These are phyloP conservation scores for Fusarium nodosum DNA, from an alignment of 2,329 filamentous ascomycete genomes.

Conservation along the genomic window DNA sequence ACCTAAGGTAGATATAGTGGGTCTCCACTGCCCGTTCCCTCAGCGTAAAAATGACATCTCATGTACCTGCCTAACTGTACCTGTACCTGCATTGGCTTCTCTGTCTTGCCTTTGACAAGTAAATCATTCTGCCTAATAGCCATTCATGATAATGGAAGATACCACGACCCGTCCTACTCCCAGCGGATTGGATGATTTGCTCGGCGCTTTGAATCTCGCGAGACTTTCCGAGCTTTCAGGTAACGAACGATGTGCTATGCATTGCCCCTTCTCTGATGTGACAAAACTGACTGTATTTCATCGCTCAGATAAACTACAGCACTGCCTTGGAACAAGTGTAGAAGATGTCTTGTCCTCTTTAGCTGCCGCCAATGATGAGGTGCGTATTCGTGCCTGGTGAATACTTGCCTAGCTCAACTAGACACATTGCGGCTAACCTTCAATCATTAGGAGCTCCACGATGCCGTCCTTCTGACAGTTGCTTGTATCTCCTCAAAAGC, in stretches of 20 bases:
- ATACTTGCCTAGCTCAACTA: background rate
- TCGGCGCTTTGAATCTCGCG: constrained; percentile 28
- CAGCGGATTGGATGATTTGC: constrained; percentile 21
- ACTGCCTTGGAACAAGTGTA: background rate
- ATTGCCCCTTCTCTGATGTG: background rate
- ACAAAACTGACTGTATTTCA: background rate
- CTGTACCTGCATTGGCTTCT: constrained; percentile 3
- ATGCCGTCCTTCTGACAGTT: constrained; percentile 12
- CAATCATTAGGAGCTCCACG: constrained; percentile 17
- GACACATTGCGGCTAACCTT: constrained; percentile 15
- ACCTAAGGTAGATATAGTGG: background rate
- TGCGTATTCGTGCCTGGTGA: background rate
- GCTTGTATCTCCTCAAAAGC: constrained; percentile 3
- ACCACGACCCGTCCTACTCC: background rate
- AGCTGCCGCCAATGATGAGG: background rate
- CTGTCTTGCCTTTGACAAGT: background rate
- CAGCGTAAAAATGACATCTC: background rate
- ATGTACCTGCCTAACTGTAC: background rate
- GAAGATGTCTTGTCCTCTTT: constrained; percentile 4
- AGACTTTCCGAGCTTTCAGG: constrained; percentile 29
- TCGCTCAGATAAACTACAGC: background rate
- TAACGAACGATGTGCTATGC: constrained; percentile 4
- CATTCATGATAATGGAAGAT: constrained; percentile 1
- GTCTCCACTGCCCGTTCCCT: constrained; percentile 1
- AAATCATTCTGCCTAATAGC: background rate